Base-by-base conservation (phyloP, 352 stramenopile species). In the Labyrinthula sp. region DNA sequence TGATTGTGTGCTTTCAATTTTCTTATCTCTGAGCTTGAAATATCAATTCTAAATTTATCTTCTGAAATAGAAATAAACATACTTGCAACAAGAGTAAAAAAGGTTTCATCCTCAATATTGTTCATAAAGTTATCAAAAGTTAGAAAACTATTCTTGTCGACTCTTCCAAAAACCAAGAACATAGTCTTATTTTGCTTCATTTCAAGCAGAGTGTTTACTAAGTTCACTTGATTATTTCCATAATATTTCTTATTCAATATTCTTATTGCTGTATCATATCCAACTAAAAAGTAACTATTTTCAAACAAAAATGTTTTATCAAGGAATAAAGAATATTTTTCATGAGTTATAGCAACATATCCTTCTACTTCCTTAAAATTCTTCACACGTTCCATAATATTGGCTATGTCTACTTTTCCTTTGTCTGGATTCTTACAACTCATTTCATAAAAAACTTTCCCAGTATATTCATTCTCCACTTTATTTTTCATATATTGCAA, bases 181-280 rank as follows among this genome's bases (percentile, higher is more conserved):
- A 58, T 64, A 50, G 75, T 86, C 5, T 62, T 60, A 8, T 63
- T 57, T 17, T 60, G 49, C 0, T 56, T 57, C 25, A 90, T 77
- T 20, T 69, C 47, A 15, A 74, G 48, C 38, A 90, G 45, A 1
- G 71, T 64, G 36, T 77, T 45, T 20, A 73, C 59, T 67, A 89
- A 82, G 38, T 70, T 64, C 38, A 69, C 26, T 8, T 45, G 6
- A 26, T 22, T 45, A 48, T 69, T 66, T 21, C 56, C 65, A 41
- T 89, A 89, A 48, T 89, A 89, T 40, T 84, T 89, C 24, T 74
- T 71, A 60, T 88, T 68, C 7, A 89, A 60, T 17, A 90, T 62
- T 3, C 78, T 69, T 27, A 77, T 56, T 5, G 73, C 71, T 5
- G 78, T 90, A 35, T 90, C 78, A 5, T 73, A 78, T 20, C 78